Evolutionary conservation across 2,329 filamentous ascomycete species (phyloP), one percentile per base, ranked within the genome.

Genomic region (Trichoderma afroharzianum): DNA sequence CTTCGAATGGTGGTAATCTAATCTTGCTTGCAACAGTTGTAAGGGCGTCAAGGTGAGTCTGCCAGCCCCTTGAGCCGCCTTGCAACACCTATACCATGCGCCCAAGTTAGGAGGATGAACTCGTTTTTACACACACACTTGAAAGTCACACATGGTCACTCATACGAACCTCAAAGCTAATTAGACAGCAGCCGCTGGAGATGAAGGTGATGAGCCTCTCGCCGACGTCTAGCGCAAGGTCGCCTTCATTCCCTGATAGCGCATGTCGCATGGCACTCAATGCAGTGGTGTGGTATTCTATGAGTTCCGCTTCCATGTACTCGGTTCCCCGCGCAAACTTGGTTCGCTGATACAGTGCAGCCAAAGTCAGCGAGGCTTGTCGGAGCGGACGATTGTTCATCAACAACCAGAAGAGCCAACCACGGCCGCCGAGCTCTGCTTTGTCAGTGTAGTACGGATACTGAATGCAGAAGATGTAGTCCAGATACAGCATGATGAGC

Each of bases 401-500:
- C 57, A 69, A 33, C 28, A 69, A 36, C 66, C 66, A 69, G 30
- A 69, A 69, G 21, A 69, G 66, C 66, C 66, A 69, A n/a, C 66
- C 66, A 26, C 66, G 66, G 57, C 66, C 66, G 28, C 66, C 66
- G 14, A 36, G 39, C 39, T 69, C 66, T 24, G 66, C 57, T 9
- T 69, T 69, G 30, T 69, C 66, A 4, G 57, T 62, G 28, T 69
- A 69, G 28, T 69, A 69, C n/a, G 66, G 66, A 28, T 69, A 69
- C 66, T 69, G 66, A 15, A 69, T 69, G 26, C 15, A 58, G 57
- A 69, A 69, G 66, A 69, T 69, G 57, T 69, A 69, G 66, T 69
- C 66, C 57, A 69, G 30, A 32, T 69, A 69, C n/a, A 69, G 57
- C 66, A 69, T 69, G 57, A 69, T 69, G 66, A 69, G 66, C 53